These are phyloP conservation scores for Phytophthora podocarpi DNA, from an alignment of 352 stramenopile species.

Conservation along the genomic window DNA sequence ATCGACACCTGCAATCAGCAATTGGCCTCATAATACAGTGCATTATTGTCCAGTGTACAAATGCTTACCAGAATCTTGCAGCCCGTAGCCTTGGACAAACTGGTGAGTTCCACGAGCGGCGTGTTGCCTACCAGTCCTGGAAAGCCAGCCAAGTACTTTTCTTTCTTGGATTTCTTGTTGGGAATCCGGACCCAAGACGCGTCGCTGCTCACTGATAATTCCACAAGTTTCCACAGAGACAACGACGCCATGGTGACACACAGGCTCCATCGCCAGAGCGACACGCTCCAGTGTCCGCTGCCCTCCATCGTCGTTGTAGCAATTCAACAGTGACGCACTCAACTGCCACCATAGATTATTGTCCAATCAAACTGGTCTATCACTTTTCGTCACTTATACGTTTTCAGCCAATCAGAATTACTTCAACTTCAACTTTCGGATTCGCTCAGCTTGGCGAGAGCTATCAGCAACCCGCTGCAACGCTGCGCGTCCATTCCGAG, in stretches of 20 bases:
- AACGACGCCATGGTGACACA: slow-evolving; percentile 66
- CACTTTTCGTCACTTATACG: slow-evolving; percentile 3
- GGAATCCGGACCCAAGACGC: slow-evolving; percentile 14
- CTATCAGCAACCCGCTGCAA: slow-evolving; percentile 35
- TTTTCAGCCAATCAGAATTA: slow-evolving; percentile 57
- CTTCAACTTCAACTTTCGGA: slow-evolving; percentile 23
- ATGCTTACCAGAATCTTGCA: slow-evolving; percentile 85
- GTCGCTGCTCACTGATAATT: slow-evolving; percentile 36
- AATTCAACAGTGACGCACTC: slow-evolving; percentile 25
- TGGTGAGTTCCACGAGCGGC: slow-evolving; percentile 90
- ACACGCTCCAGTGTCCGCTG: slow-evolving; percentile 42
- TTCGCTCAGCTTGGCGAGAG: slow-evolving; percentile 30
- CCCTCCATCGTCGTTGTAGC: slow-evolving; percentile 22
- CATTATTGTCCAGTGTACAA: background rate
- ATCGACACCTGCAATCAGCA: background rate
- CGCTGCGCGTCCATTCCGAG: slow-evolving; percentile 52
- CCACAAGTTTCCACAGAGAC: slow-evolving; percentile 73
- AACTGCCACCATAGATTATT: slow-evolving; percentile 37
- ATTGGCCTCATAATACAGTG: background rate
- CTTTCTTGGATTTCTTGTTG: slow-evolving; percentile 33
- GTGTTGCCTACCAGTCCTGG: slow-evolving; percentile 93
- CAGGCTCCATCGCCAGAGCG: slow-evolving; percentile 60
- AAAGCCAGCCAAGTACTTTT: slow-evolving; percentile 50
- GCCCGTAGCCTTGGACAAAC: slow-evolving; percentile 89
- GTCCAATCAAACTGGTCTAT: slow-evolving; percentile 31